Evolutionary conservation across 1,284 basidiomycete species (phyloP).

Genomic region (Apiotrichum sp.): DNA sequence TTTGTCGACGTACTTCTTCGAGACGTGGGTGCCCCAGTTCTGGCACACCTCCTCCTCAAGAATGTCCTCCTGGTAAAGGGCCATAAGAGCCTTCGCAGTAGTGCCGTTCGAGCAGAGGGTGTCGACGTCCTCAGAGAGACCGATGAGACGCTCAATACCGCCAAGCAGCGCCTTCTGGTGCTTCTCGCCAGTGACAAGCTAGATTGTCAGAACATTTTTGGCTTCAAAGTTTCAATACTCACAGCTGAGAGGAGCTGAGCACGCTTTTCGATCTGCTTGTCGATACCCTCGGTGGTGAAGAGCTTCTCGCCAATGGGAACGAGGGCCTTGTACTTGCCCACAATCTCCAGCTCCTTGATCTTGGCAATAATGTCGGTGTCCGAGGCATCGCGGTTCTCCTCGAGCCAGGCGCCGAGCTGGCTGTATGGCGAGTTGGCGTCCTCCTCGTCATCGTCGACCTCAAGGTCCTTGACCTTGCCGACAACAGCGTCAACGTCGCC

Average conservation of each 20-base stretch:
- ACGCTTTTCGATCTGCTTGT: conserved; percentile 67
- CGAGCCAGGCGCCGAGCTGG: conserved; percentile 77
- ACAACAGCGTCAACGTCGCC: conserved; percentile 49
- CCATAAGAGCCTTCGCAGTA: conserved; percentile 79
- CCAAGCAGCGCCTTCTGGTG: conserved; percentile 92
- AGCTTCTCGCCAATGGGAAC: conserved; percentile 80
- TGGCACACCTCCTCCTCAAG: conserved; percentile 85
- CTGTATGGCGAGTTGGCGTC: conserved; percentile 79
- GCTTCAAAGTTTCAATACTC: no score
- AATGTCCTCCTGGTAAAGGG: conserved; percentile 84
- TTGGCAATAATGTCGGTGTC: conserved; percentile 69
- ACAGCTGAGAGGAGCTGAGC: conserved; percentile 76
- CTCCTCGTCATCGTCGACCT: conserved; percentile 75
- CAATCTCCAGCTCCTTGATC: conserved; percentile 84
- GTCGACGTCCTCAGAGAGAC: conserved; percentile 55
- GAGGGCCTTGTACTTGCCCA: conserved; percentile 91
- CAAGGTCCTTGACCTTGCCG: conserved; percentile 73
- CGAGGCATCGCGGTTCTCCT: conserved; percentile 58
- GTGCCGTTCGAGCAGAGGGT: conserved; percentile 31
- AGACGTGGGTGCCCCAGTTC: conserved; percentile 95
- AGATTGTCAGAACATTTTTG: no score
- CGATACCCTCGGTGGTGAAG: conserved; percentile 67
- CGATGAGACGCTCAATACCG: conserved; percentile 77
- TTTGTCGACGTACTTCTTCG: conserved; percentile 96
- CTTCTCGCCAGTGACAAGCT: conserved; percentile 64